A percentile compares a stretch with the other conserved stretches of the same genome.
phyloP scores from a whole-genome alignment of 192 early-diverging fungal species.

The Cetraspora pellucida region DNA sequence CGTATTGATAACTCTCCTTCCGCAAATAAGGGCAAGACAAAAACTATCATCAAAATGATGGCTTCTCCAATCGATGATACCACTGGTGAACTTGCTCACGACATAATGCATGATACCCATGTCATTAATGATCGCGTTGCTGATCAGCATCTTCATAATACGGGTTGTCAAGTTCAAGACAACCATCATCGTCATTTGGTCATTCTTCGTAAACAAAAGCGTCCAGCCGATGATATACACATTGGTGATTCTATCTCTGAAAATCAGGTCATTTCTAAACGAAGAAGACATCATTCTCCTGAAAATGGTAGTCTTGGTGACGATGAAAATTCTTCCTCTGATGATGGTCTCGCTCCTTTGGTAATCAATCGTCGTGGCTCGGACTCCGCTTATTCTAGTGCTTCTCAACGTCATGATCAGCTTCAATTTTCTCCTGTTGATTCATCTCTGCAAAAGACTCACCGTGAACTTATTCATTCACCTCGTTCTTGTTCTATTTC shows the following conservation, averaged over 20 bases:
- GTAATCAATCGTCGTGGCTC: slow-evolving; percentile 4
- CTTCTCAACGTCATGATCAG: slow-evolving; percentile 10
- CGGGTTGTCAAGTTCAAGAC: neutral
- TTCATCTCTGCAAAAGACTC: neutral
- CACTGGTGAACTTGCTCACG: neutral
- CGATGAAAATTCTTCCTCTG: slow-evolving; percentile 18
- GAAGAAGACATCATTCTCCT: slow-evolving; percentile 14
- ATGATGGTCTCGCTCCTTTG: neutral
- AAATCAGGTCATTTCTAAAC: slow-evolving; percentile 4
- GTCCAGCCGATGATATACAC: neutral
- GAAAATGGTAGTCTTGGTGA: slow-evolving; percentile 14
- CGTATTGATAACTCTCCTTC: neutral
- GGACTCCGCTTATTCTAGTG: slow-evolving; percentile 11
- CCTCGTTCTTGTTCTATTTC: neutral
- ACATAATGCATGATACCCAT: neutral
- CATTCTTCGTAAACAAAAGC: slow-evolving; percentile 12
- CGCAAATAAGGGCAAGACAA: neutral
- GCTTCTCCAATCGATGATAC: neutral
- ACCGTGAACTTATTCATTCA: neutral
- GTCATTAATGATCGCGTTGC: neutral
- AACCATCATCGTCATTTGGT: slow-evolving; percentile 7
- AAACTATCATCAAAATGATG: neutral
- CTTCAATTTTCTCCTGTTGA: neutral
- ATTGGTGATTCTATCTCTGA: neutral
- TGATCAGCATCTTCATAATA: neutral